Conservation (phyloP, 1,139 yeast species). For the Kazachstania sp. region DNA sequence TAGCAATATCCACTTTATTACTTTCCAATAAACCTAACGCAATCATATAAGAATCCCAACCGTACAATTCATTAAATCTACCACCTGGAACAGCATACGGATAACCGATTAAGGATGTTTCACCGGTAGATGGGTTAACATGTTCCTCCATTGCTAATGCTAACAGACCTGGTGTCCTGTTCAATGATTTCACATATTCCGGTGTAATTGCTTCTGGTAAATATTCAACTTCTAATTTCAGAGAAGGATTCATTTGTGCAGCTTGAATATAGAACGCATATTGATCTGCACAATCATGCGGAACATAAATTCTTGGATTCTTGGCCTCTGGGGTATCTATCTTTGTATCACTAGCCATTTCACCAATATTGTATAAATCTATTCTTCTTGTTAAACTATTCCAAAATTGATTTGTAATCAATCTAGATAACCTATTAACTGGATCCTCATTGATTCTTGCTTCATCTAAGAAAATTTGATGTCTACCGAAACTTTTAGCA, state of each 20-base stretch:
- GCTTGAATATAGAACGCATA: conserved; percentile 57
- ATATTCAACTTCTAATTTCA: conserved; percentile 65
- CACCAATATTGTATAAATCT: conserved; percentile 51
- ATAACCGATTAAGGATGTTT: conserved; percentile 47
- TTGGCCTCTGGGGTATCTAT: conserved; percentile 48
- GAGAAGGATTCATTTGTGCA: conserved; percentile 47
- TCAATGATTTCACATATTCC: conserved; percentile 66
- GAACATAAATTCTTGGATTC: conserved; percentile 69
- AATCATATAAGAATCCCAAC: conserved; percentile 97
- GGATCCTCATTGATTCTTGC: conserved; percentile 83
- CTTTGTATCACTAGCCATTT: conserved; percentile 74
- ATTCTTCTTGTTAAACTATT: conserved; percentile 64
- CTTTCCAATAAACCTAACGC: conserved; percentile 65
- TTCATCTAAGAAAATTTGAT: conserved; percentile 72
- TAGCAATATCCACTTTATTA: conserved; percentile 61
- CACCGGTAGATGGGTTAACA: conserved; percentile 42
- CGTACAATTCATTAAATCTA: conserved; percentile 88
- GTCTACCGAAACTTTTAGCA: conserved; percentile 73
- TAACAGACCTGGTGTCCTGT: conserved; percentile 76
- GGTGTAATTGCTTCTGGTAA: conserved; percentile 53
- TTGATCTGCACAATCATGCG: conserved; percentile 61
- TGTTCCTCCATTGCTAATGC: conserved; percentile 60
- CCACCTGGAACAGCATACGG: conserved; percentile 98
- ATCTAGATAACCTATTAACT: conserved; percentile 63
- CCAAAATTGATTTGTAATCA: conserved; percentile 79